phyloP scores from a whole-genome alignment of 805 yeast genomes.

The Citeromyces nyonsensis region DNA sequence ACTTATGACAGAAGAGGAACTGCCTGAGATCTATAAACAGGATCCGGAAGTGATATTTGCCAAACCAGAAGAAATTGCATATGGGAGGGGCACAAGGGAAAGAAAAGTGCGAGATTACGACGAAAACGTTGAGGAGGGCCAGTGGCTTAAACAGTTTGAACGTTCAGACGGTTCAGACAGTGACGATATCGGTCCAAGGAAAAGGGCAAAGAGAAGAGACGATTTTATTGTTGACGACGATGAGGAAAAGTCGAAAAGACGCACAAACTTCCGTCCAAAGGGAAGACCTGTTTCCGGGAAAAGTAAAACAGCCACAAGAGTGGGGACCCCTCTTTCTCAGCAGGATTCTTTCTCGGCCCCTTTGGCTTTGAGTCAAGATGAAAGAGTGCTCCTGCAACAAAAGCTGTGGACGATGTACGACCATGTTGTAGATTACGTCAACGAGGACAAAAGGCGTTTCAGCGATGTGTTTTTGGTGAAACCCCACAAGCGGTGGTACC shows the following conservation, averaged over 20 bases:
- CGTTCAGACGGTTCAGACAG: conserved; percentile 9
- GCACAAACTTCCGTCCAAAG: too few relatives aligned
- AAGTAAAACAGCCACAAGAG: conserved; percentile 1
- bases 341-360: neutral
- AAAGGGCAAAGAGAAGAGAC: conserved; percentile 6
- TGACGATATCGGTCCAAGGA: conserved; percentile 2
- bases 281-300: too few relatives aligned
- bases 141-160: conserved; percentile 57
- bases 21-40: conserved; percentile 49
- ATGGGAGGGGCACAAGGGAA: conserved; percentile 69
- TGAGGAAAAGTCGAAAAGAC: too few relatives aligned
- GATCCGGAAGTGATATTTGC: conserved; percentile 34
- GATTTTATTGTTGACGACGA: conserved; percentile 1
- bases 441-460: conserved; percentile 31
- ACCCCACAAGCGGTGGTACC: conserved; percentile 54
- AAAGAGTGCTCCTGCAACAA: conserved; percentile 17
- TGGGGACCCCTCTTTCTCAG: neutral
- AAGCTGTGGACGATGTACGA: conserved; percentile 25
- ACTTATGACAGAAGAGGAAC: conserved; percentile 41
- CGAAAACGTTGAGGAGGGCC: conserved; percentile 83
- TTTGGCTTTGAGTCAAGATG: conserved; percentile 10
- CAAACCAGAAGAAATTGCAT: conserved; percentile 28
- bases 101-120: conserved; percentile 68
- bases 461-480: conserved; percentile 42
- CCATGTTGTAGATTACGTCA: conserved; percentile 20